phyloP scores from a whole-genome alignment of 805 yeast genomes.

The Candida gorgasii region DNA sequence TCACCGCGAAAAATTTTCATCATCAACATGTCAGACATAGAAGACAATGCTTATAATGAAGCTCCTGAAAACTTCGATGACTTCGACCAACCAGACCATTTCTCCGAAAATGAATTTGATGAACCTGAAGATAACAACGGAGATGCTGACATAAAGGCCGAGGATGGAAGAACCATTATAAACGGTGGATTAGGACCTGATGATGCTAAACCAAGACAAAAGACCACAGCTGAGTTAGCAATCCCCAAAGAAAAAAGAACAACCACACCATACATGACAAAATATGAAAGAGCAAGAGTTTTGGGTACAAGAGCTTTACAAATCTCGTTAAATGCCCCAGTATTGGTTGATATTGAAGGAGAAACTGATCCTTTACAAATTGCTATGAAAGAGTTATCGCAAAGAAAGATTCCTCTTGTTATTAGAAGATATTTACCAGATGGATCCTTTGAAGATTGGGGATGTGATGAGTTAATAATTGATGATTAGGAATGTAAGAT shows the following conservation, averaged over 20 bases:
- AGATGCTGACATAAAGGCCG: slow-evolving; percentile 52
- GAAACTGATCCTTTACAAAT: slow-evolving; percentile 98
- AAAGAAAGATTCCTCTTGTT: slow-evolving; percentile 91
- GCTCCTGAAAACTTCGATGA: slow-evolving; percentile 72
- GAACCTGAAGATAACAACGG: slow-evolving; percentile 34
- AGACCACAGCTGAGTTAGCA: slow-evolving; percentile 76
- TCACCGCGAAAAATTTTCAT: slow-evolving; percentile 11
- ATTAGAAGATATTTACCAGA: slow-evolving; percentile 96
- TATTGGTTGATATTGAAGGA: slow-evolving; percentile 95
- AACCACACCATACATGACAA: slow-evolving; percentile 98
- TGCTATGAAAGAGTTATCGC: slow-evolving; percentile 95
- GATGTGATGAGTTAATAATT: slow-evolving; percentile 94
- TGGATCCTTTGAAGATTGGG: slow-evolving; percentile 98
- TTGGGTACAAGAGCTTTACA: slow-evolving; percentile 97
- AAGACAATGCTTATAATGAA: slow-evolving; percentile 60
- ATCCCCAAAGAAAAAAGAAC: slow-evolving; percentile 86
- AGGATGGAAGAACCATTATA: slow-evolving; percentile 71
- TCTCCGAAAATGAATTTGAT: slow-evolving; percentile 67
- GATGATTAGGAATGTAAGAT: slow-evolving; percentile 43
- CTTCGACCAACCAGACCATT: slow-evolving; percentile 78
- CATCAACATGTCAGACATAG: slow-evolving; percentile 40
- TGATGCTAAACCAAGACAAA: slow-evolving; percentile 51
- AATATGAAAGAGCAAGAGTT: slow-evolving; percentile 96
- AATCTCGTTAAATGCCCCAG: slow-evolving; percentile 98
- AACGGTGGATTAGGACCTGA: slow-evolving; percentile 69